Evolutionary conservation across 352 stramenopile genomes (phyloP).

Genomic region (Globisporangium takayamanum): DNA sequence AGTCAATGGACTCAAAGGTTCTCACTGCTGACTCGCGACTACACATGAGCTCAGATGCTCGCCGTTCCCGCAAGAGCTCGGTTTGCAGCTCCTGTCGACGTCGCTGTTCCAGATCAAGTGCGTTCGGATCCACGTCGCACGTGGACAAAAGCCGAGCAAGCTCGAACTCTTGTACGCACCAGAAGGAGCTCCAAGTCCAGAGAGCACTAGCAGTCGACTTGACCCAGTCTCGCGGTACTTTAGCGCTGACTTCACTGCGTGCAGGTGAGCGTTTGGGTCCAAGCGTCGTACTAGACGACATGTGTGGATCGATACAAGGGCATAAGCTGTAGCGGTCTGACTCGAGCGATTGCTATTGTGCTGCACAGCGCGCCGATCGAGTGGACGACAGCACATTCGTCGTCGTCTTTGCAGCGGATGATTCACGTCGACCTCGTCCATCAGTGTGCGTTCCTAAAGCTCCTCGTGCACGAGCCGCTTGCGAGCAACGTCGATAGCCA

Average conservation of each 20-base stretch:
- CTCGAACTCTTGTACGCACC: slow-evolving; percentile 7
- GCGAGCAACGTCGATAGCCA: background rate
- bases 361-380: slow-evolving; percentile 1
- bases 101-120: slow-evolving; percentile 1
- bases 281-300: no score
- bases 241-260: slow-evolving; percentile 19
- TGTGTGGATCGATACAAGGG: no score
- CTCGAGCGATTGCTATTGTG: background rate
- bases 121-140: slow-evolving; percentile 6
- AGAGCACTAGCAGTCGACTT: background rate
- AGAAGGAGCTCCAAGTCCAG: background rate
- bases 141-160: background rate
- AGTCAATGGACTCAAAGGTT: no score
- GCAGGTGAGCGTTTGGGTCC: slow-evolving; percentile 12
- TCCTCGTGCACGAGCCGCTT: slow-evolving; percentile 18
- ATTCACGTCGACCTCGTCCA: slow-evolving; percentile 10
- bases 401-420: slow-evolving; percentile 4
- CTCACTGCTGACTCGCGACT: background rate
- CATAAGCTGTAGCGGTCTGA: no score
- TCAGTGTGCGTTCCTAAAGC: slow-evolving; percentile 27
- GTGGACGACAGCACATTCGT: background rate
- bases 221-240: slow-evolving; percentile 31
- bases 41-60: slow-evolving; percentile 1
- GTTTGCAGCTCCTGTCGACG: slow-evolving; percentile 11
- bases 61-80: slow-evolving; percentile 12